phyloP scores from a whole-genome alignment of 1,284 basidiomycete species.

The Cutaneotrichosporon cavernicola region DNA sequence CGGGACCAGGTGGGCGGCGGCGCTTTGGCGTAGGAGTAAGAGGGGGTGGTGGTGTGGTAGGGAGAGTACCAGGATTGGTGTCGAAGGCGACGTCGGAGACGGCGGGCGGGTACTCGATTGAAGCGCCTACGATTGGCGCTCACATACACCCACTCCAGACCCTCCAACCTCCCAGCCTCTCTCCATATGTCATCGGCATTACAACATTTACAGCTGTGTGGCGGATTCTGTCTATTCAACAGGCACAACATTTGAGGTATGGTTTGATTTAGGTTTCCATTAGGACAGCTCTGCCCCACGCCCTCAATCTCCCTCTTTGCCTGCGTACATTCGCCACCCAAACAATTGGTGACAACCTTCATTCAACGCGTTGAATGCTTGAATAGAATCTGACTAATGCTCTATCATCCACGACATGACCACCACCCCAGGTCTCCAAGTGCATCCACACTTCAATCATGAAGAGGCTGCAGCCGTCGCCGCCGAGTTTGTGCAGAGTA shows the following conservation, averaged over 20 bases:
- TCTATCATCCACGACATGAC: conserved; percentile 4
- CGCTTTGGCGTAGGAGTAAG: conserved; percentile 8
- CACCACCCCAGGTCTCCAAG: conserved; percentile 26
- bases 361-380: conserved; percentile 6
- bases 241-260: background rate
- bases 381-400: conserved; percentile 11
- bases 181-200: background rate
- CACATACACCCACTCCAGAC: background rate
- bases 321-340: conserved; percentile 3
- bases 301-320: background rate
- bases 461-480: conserved; percentile 70
- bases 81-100: conserved; percentile 10
- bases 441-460: conserved; percentile 51
- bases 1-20: conserved; percentile 6
- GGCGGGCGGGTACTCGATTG: conserved; percentile 8
- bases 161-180: background rate
- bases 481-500: conserved; percentile 68
- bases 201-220: background rate
- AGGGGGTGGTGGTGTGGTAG: background rate
- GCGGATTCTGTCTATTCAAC: background rate
- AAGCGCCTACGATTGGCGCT: conserved; percentile 4
- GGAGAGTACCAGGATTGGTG: background rate
- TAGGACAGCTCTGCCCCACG: background rate
- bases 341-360: background rate
- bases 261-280: background rate